Conservation (phyloP, 2,329 filamentous ascomycete genomes). For the Aspergillus quadricinctus region DNA sequence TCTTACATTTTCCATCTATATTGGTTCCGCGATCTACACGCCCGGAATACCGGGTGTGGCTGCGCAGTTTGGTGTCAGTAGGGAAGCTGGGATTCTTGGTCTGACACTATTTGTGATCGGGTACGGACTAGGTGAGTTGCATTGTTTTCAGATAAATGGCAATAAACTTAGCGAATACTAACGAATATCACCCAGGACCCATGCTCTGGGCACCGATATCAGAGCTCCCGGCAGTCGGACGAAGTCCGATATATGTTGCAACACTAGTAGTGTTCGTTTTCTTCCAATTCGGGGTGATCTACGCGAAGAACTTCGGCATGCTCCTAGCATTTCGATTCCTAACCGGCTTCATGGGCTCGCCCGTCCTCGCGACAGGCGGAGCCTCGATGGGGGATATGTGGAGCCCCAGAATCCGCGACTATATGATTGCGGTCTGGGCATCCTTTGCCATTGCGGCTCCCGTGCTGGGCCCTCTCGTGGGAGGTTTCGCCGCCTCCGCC, state of each 20-base stretch:
- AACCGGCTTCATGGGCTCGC: constrained; percentile 48
- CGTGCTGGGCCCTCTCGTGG: constrained; percentile 59
- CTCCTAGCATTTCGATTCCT: constrained; percentile 51
- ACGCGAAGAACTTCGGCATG: constrained; percentile 50
- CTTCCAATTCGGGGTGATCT: constrained; percentile 45
- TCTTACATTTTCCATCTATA: constrained; percentile 48
- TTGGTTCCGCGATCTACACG: constrained; percentile 50
- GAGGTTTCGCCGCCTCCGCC: constrained; percentile 55
- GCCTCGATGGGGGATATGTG: constrained; percentile 45
- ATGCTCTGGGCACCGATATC: constrained; percentile 44
- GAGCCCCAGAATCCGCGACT: constrained; percentile 43
- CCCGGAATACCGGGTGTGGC: constrained; percentile 41
- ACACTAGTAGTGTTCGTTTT: constrained; percentile 49
- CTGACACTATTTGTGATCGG: constrained; percentile 49
- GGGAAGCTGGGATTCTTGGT: constrained; percentile 46
- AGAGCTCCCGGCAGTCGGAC: constrained; percentile 48
- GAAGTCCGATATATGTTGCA: constrained; percentile 47
- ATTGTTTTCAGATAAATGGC: background rate
- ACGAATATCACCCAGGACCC: constrained; percentile 29
- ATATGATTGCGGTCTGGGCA: constrained; percentile 58
- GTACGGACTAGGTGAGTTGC: constrained; percentile 32
- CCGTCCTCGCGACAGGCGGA: constrained; percentile 43
- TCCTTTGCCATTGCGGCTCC: constrained; percentile 41
- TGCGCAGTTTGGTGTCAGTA: constrained; percentile 41
- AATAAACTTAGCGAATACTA: background rate